Conservation (phyloP, 2,329 filamentous ascomycete genomes). For the Diaporthe aspalathi region DNA sequence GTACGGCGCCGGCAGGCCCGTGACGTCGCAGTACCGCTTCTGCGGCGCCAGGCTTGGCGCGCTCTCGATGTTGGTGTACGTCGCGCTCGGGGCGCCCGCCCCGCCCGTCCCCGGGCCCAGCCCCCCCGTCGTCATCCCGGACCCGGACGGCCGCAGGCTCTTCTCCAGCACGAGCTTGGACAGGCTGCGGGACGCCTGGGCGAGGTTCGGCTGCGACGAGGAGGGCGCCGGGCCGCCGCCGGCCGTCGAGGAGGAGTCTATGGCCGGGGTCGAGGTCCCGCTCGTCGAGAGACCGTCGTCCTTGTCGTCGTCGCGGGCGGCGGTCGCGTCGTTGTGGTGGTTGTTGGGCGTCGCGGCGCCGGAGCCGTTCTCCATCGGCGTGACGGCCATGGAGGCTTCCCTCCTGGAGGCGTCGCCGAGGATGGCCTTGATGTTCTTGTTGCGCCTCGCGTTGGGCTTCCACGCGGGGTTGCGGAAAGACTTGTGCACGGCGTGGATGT, state of each 20-base stretch:
- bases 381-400: constrained; percentile 87
- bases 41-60: constrained; percentile 88
- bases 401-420: constrained; percentile 88
- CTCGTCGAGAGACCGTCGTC: constrained; percentile 68
- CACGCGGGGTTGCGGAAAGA: constrained; percentile 91
- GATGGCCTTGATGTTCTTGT: constrained; percentile 99
- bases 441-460: constrained; percentile 93
- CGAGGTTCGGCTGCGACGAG: constrained; percentile 73
- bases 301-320: constrained; percentile 50
- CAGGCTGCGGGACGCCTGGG: constrained; percentile 88
- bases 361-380: constrained; percentile 78
- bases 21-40: constrained; percentile 95
- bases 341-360: constrained; percentile 76
- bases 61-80: constrained; percentile 94
- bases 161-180: constrained; percentile 91
- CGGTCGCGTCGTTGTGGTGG: constrained; percentile 42
- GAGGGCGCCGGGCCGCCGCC: constrained; percentile 46
- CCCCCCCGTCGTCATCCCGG: constrained; percentile 47
- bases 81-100: constrained; percentile 75
- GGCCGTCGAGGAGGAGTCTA: neutral
- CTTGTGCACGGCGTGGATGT: constrained; percentile 87
- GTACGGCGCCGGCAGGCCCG: constrained; percentile 90
- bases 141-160: constrained; percentile 66
- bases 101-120: constrained; percentile 41
- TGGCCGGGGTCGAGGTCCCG: constrained; percentile 67